Base-by-base conservation (phyloP, 495 filamentous ascomycete species). In the Aspergillus avenaceus region DNA sequence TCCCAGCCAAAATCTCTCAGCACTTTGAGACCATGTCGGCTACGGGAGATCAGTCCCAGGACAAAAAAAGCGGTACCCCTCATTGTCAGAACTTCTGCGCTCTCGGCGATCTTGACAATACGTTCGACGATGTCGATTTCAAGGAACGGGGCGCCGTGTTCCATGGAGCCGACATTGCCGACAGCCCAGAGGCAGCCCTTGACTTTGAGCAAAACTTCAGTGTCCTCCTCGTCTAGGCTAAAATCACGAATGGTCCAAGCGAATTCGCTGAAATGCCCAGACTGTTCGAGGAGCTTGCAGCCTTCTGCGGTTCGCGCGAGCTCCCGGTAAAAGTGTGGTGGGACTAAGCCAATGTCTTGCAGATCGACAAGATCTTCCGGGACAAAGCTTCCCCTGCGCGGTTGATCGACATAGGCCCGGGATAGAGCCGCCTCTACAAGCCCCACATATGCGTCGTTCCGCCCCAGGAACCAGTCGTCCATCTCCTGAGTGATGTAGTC, bases 401-500 rank as follows among this genome's bases (percentile, higher is more conserved):
- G 72, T 41, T 72, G 65, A 27, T 89, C 84, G 18, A 85, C 74
- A 50, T 97, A 90, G 7, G 91, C 90, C 21, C 91, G 82, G 18
- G 91, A 90, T n/a, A 98, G 74, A 47, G 90, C 93, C 16, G 93
- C 95, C 63, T 98, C 93, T 26, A 97, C 90, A n/a, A 97, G 79
- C 21, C 84, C 78, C 41, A 98, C 93, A 65, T 98, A 98, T 32
- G 81, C 84, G 65, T 97, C 92, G 60, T 98, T 98, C 24, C 93
- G 84, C 27, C 95, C 93, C 28, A 88, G 80, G 62, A 97, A 98
- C 93, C 93, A 98, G 66, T 97, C 93, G 61, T 98, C 93, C 93
- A 98, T 98, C 62, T 97, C 95, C 57, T 93, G 90, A 32, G 90
- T 93, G 62, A 98, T 98, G 58, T 98, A 98, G 66, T 98, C 93